Evolutionary conservation across 2,329 filamentous ascomycete species (phyloP), one percentile per base, ranked within the genome.

Genomic region (Colletotrichum salicis): DNA sequence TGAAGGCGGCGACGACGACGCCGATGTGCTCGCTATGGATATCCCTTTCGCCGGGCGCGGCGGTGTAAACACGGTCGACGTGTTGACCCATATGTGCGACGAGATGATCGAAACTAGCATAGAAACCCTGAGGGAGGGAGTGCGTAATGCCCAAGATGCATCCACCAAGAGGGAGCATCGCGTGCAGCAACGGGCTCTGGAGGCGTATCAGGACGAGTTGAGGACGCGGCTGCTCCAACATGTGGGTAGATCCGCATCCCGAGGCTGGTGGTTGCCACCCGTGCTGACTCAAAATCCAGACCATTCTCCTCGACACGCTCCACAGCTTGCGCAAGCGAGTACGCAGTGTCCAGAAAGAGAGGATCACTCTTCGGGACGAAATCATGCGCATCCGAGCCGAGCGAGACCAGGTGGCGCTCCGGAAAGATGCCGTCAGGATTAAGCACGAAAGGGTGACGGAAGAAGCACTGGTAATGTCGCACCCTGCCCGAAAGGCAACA

Each of bases 21-120:
- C 80, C 3, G 84, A 89, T 56, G 83, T 86, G 0, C 81, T 89
- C 4, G 84, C 84, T 56, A 77, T 81, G 2, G 86, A 88, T 5
- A 88, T 91, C 2, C 87, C 89, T 0, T 89, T 87, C 72, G 82
- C 84, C 0, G 87, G 86, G 74, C 84, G 86, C 19, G 80, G 82
- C 27, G 88, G 88, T 57, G 89, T 91, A 74, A 92, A 89, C 59
- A 84, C 88, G 0, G 83, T 92, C 2, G 90, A 92, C 74, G 90
- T 92, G 1, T 82, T 92, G 48, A 84, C 86, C 6, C 87, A 91
- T 73, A 84, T 91, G 15, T 92, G 88, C 76, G 86, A 90, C 41
- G 90, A 92, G 76, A 84, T 91, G 37, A 82, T 91, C 24, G 84
- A 84, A n/a, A 80, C 83, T 2, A 86, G 83, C 15, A 77, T 91